These are phyloP conservation scores for Myxozyma udenii DNA, from an alignment of 805 yeast genomes.

Conservation along the genomic window DNA sequence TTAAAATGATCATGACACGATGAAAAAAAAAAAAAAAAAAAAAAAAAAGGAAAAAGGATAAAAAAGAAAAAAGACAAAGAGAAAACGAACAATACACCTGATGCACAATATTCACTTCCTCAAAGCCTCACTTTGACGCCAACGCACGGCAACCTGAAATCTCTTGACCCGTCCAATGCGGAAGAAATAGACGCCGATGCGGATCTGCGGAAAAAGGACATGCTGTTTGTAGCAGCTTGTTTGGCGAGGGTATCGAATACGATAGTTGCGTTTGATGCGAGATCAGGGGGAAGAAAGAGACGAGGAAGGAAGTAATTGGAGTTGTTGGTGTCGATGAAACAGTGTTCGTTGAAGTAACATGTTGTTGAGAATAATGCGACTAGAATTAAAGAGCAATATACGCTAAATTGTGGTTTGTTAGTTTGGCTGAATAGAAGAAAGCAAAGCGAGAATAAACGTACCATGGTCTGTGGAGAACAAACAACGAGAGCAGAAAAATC, in stretches of 20 bases:
- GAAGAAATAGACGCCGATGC: conserved; percentile 1
- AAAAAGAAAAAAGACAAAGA: too few relatives aligned
- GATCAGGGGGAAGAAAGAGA: conserved; percentile 20
- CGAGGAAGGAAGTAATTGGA: conserved; percentile 26
- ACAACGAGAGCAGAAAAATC: conserved; percentile 20
- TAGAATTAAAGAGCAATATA: conserved; percentile 30
- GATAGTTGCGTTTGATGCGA: conserved; percentile 17
- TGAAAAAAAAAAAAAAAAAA: too few relatives aligned
- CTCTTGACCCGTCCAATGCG: conserved; percentile 6
- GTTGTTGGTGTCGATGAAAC: conserved; percentile 25
- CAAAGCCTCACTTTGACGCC: conserved; percentile 19
- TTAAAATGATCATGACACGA: too few relatives aligned
- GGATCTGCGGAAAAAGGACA: conserved; percentile 3
- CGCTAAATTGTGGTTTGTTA: conserved; percentile 3
- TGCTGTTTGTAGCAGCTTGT: conserved; percentile 12
- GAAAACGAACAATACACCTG: too few relatives aligned
- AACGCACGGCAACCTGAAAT: conserved; percentile 20
- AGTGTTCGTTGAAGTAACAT: conserved; percentile 24
- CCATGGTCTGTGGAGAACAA: conserved; percentile 28
- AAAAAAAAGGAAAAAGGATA: too few relatives aligned
- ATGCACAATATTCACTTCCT: too few relatives aligned
- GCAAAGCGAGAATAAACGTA: neutral
- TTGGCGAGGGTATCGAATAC: conserved; percentile 24
- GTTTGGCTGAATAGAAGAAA: too few relatives aligned
- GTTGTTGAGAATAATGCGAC: conserved; percentile 22